A percentile compares a stretch with the other conserved stretches of the same genome.
These are phyloP conservation scores for Puccinia polysora DNA, from an alignment of 1,284 basidiomycete species.

Conservation along the genomic window DNA sequence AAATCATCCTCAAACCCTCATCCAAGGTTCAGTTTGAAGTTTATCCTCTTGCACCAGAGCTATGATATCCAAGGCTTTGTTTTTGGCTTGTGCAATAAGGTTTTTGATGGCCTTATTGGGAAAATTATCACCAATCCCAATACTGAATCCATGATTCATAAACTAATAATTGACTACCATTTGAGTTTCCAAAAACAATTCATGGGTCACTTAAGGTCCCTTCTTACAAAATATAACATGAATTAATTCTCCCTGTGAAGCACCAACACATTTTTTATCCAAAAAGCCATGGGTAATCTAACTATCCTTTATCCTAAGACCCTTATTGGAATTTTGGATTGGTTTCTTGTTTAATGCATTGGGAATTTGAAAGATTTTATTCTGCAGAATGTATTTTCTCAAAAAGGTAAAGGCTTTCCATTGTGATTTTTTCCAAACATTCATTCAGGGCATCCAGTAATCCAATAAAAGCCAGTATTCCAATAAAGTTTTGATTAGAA, in stretches of 20 bases:
- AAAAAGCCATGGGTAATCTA: slow-evolving; percentile 93
- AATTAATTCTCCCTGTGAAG: slow-evolving; percentile 86
- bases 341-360: slow-evolving; percentile 71
- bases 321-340: slow-evolving; percentile 82
- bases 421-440: no score
- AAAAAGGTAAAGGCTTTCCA: no score
- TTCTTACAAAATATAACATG: slow-evolving; percentile 98
- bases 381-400: no score
- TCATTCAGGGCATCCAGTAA: no score
- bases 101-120: slow-evolving; percentile 81
- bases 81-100: slow-evolving; percentile 76
- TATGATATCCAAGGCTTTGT: slow-evolving; percentile 67
- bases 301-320: slow-evolving; percentile 94
- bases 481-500: no score
- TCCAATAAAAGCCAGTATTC: no score
- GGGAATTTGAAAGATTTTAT: no score
- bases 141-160: slow-evolving; percentile 97
- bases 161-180: slow-evolving; percentile 97
- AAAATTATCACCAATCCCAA: slow-evolving; percentile 97
- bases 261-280: slow-evolving; percentile 96
- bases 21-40: slow-evolving; percentile 83
- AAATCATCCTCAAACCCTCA: slow-evolving; percentile 98
- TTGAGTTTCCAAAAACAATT: slow-evolving; percentile 89
- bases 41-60: slow-evolving; percentile 73
- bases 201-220: slow-evolving; percentile 84